Percentiles rank a stretch among this genome's conserved stretches.
phyloP scores from a whole-genome alignment of 2,329 filamentous ascomycete genomes.

The Graphilbum ipis-grandicollis region DNA sequence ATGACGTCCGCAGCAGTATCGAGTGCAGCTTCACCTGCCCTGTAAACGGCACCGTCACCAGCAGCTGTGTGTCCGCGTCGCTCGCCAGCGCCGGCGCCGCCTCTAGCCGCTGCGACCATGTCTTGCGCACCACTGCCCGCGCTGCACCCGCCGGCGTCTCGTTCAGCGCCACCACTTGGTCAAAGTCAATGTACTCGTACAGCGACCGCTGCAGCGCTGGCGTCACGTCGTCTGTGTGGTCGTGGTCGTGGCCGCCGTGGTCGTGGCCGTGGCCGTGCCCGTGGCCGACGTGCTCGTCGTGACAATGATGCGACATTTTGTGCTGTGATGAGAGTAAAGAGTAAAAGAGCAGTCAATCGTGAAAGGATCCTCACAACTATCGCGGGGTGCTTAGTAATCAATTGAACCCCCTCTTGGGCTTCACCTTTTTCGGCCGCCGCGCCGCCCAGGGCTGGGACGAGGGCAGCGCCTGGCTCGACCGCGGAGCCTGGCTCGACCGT shows the following conservation, averaged over 20 bases:
- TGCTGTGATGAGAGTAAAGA: background rate
- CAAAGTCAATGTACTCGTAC: conserved; percentile 84
- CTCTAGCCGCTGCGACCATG: conserved; percentile 66
- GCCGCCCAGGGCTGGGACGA: conserved; percentile 8
- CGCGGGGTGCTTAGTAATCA: background rate
- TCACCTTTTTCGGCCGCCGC: conserved; percentile 17
- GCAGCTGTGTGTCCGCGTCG: conserved; percentile 81
- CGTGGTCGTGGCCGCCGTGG: conserved; percentile 44
- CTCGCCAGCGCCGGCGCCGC: conserved; percentile 61
- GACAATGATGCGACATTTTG: conserved; percentile 13
- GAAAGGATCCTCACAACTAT: no score
- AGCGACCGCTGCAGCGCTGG: conserved; percentile 81
- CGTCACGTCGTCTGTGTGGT: conserved; percentile 83
- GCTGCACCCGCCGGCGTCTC: conserved; percentile 55
- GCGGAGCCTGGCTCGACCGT: background rate
- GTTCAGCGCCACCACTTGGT: conserved; percentile 69
- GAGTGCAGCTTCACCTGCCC: conserved; percentile 87
- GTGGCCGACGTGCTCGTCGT: conserved; percentile 15
- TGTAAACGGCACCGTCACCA: conserved; percentile 90
- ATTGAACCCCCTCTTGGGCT: conserved; percentile 27
- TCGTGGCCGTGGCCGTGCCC: conserved; percentile 3
- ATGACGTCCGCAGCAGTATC: conserved; percentile 67
- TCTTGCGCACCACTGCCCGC: conserved; percentile 66
- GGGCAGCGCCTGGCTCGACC: conserved; percentile 15
- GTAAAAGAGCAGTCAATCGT: no score